phyloP scores from a whole-genome alignment of 2,329 filamentous ascomycete genomes.

The Botryotinia convoluta region DNA sequence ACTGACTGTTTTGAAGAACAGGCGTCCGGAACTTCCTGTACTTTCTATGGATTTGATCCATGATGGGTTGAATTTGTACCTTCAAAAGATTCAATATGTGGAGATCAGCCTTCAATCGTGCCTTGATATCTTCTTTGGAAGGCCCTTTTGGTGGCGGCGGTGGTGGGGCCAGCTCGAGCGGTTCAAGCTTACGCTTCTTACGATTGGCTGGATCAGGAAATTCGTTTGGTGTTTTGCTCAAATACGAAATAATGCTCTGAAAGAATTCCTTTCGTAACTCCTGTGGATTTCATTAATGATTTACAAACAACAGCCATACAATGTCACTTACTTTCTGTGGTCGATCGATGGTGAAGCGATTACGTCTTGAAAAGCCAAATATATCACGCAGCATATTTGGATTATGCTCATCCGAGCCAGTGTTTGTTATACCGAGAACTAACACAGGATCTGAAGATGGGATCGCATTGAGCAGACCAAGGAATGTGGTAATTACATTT shows the following conservation, averaged over 20 bases:
- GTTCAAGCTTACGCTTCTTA: slow-evolving; percentile 79
- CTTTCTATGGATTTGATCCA: slow-evolving; percentile 91
- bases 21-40: slow-evolving; percentile 86
- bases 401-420: slow-evolving; percentile 59
- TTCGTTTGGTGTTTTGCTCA: slow-evolving; percentile 75
- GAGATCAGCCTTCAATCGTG: slow-evolving; percentile 77
- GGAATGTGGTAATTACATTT: slow-evolving; percentile 76
- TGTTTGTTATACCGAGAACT: slow-evolving; percentile 80
- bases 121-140: slow-evolving; percentile 77
- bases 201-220: slow-evolving; percentile 85
- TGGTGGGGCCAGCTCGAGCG: slow-evolving; percentile 67
- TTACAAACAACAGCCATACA: neutral
- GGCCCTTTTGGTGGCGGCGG: slow-evolving; percentile 64
- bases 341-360: slow-evolving; percentile 66
- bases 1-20: slow-evolving; percentile 69
- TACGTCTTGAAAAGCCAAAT: slow-evolving; percentile 82
- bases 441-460: slow-evolving; percentile 89
- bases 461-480: slow-evolving; percentile 75
- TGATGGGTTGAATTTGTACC: slow-evolving; percentile 84
- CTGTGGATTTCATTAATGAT: slow-evolving; percentile 37
- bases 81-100: slow-evolving; percentile 84
- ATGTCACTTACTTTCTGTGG: slow-evolving; percentile 57
- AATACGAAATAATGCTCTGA: slow-evolving; percentile 66
- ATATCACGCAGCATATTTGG: slow-evolving; percentile 67
- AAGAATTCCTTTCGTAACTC: slow-evolving; percentile 77